Percentiles rank a stretch among this genome's conserved stretches.
These are phyloP conservation scores for Colletotrichum sp. DNA, from an alignment of 2,329 filamentous ascomycete species.

Conservation along the genomic window DNA sequence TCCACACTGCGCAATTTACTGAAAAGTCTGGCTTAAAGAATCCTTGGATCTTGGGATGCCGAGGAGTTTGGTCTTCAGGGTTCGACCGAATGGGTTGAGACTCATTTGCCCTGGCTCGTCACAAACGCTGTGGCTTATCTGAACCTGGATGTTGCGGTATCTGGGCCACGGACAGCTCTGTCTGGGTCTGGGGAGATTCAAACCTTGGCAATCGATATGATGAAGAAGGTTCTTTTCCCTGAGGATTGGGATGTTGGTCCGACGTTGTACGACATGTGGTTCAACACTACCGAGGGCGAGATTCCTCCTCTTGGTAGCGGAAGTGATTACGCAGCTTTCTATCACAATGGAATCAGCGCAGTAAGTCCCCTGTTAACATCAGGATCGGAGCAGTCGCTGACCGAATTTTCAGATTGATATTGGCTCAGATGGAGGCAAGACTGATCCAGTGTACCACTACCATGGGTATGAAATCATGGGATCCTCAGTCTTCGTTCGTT, in stretches of 20 bases:
- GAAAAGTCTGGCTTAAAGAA: not conserved
- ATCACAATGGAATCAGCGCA: conserved; percentile 11
- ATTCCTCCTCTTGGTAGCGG: conserved; percentile 7
- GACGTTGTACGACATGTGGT: conserved; percentile 17
- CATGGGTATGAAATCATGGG: not conserved
- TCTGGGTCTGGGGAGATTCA: conserved; percentile 11
- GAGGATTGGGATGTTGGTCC: conserved; percentile 12
- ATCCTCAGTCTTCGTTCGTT: rapidly evolving
- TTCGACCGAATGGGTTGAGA: conserved; percentile 14
- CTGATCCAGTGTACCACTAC: conserved; percentile 12
- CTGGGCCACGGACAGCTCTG: conserved; percentile 46
- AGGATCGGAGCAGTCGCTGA: not conserved
- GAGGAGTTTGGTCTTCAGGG: conserved; percentile 33
- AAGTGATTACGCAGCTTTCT: conserved; percentile 8
- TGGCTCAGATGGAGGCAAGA: conserved; percentile 9
- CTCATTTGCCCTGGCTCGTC: conserved; percentile 9
- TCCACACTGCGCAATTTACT: rapidly evolving
- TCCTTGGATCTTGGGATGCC: conserved; percentile 38
- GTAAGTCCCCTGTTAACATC: not conserved
- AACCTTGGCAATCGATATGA: conserved; percentile 7
- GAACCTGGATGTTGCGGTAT: conserved; percentile 55
- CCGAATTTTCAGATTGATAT: not conserved
- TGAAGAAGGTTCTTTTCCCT: conserved; percentile 15
- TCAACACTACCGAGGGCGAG: conserved; percentile 6
- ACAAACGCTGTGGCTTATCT: conserved; percentile 39